Conservation (phyloP, 2,329 filamentous ascomycete genomes). For the Cytospora mali region DNA sequence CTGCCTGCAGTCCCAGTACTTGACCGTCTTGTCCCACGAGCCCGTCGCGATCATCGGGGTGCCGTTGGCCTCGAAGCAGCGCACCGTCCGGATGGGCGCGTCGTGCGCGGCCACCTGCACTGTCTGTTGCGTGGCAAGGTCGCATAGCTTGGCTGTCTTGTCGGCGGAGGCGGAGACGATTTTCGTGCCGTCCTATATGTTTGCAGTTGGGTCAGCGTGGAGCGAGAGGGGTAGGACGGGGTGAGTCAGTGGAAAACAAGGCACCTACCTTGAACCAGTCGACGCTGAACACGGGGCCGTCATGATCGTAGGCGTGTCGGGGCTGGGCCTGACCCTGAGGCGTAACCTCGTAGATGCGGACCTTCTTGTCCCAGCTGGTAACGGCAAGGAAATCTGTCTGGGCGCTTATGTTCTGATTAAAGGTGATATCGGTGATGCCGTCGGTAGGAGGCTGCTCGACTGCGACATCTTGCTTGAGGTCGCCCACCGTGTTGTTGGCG, state of each 20-base stretch:
- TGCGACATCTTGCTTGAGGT: slow-evolving; percentile 86
- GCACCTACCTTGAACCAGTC: slow-evolving; percentile 82
- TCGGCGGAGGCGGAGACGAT: slow-evolving; percentile 86
- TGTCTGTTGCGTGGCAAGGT: slow-evolving; percentile 69
- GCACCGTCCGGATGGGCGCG: slow-evolving; percentile 75
- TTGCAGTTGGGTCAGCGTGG: slow-evolving; percentile 21
- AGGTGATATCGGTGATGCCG: slow-evolving; percentile 83
- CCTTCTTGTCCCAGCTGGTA: slow-evolving; percentile 96
- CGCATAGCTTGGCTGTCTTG: slow-evolving; percentile 86
- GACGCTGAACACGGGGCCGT: slow-evolving; percentile 79
- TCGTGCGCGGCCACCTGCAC: slow-evolving; percentile 83
- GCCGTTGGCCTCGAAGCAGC: slow-evolving; percentile 74
- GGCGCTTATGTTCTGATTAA: slow-evolving; percentile 56
- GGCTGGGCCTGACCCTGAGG: slow-evolving; percentile 77
- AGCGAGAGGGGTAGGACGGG: not conserved
- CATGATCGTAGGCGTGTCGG: slow-evolving; percentile 84
- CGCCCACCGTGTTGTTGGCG: slow-evolving; percentile 74
- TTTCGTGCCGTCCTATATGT: slow-evolving; percentile 79
- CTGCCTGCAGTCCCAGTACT: slow-evolving; percentile 82
- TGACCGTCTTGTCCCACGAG: slow-evolving; percentile 88
- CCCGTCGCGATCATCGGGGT: slow-evolving; percentile 87
- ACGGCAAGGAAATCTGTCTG: slow-evolving; percentile 80
- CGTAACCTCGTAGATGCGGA: slow-evolving; percentile 93
- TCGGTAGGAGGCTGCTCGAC: slow-evolving; percentile 81
- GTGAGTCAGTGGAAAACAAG: not conserved